phyloP scores from a whole-genome alignment of 176 grass and related monocot species.

The Oryza meridionalis region DNA sequence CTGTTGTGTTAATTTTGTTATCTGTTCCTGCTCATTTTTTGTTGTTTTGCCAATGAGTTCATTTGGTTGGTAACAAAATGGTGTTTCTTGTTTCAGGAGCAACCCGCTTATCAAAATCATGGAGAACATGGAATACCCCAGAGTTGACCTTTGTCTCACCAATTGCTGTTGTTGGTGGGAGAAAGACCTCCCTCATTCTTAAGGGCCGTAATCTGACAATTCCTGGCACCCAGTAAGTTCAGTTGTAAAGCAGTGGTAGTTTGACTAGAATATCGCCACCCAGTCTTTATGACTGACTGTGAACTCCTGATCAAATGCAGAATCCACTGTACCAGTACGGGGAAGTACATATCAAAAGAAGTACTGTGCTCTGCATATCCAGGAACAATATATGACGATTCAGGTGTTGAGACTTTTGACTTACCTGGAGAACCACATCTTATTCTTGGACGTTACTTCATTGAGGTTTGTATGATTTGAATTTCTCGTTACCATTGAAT shows the following conservation, averaged over 20 bases:
- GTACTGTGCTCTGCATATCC: slow-evolving; percentile 83
- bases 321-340: slow-evolving; percentile 84
- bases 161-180: slow-evolving; percentile 83
- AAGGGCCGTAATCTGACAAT: slow-evolving; percentile 92
- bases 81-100: slow-evolving; percentile 57
- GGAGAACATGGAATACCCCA: slow-evolving; percentile 93
- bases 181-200: slow-evolving; percentile 69
- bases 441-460: slow-evolving; percentile 77
- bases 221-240: slow-evolving; percentile 93
- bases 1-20: neutral
- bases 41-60: neutral
- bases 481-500: neutral
- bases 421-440: slow-evolving; percentile 72
- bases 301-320: slow-evolving; percentile 54
- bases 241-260: slow-evolving; percentile 4
- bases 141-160: slow-evolving; percentile 92
- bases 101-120: slow-evolving; percentile 83
- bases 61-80: slow-evolving; percentile 26
- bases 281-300: slow-evolving; percentile 1
- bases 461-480: slow-evolving; percentile 65
- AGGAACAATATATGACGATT: slow-evolving; percentile 99
- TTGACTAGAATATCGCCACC: neutral
- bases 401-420: slow-evolving; percentile 85
- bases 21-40: neutral
- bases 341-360: slow-evolving; percentile 95